Base-by-base conservation (phyloP, 1,139 yeast genomes). In the Yamadazyma dushanensis region DNA sequence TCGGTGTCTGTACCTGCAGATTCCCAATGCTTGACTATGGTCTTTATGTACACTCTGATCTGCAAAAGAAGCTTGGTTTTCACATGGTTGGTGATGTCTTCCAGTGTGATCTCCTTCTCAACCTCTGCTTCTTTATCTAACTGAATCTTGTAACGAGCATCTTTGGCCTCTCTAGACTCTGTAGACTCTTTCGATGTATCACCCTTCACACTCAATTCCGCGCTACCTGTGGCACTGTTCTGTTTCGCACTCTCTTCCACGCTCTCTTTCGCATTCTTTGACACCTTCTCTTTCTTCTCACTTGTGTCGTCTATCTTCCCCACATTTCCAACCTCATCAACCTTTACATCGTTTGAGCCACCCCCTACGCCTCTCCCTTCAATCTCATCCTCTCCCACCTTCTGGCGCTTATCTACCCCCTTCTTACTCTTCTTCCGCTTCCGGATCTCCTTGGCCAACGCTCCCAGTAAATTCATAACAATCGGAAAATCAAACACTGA, bases 21-120 rank as follows among this genome's bases (percentile, higher is more conserved):
- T 11, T 66, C 73, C 87, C 86, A 80, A 36, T 60, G 49, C 2
- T 46, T 35, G 2, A 81, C 47, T 13, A 78, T 32, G 7, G 56
- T 49, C 48, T 79, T 80, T 36, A 81, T 59, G 45, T 67, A 75
- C 14, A 68, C 63, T 36, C 84, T 70, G 28, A 75, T 54, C 44
- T 73, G 73, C 30, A 63, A 46, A n/a, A 61, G 51, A 3, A 76
- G 58, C 25, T 54, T 47, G 31, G 61, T 38, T 9, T 49, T 47
- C 6, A 44, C 49, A 24, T 60, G 55, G 17, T 23, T 11, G n/a
- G 61, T 49, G 14, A 76, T 66, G 34, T 71, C 72, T 3, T 55
- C 52, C 14, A 64, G 53, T 4, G 46, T 46, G 9, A 74, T 61
- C 4, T 47, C 44, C n/a, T 43, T 44, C 9, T 51, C 56, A 3